Evolutionary conservation across 495 filamentous ascomycete species (phyloP), one percentile per base, ranked within the genome.

Genomic region (Talaromyces adpressus): DNA sequence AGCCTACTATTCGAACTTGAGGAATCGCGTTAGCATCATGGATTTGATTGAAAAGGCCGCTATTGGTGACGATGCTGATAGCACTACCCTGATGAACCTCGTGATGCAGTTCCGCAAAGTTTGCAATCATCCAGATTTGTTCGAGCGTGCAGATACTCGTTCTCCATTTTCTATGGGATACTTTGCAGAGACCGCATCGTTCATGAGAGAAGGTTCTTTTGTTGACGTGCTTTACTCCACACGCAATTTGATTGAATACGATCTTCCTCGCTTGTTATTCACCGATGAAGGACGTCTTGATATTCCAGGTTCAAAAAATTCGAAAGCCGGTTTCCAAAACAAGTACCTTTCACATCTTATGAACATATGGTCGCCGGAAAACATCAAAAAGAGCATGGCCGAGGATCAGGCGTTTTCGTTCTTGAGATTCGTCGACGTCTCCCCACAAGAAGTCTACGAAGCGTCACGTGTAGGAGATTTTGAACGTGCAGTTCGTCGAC

Each of bases 21-120:
- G 95, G 34, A 96, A 96, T 75, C 93, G 95, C 74, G 97, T 98
- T 70, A 97, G 91, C 75, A 92, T 99, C 69, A 94, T 98, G 86
- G 94, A 99, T 72, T 84, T 98, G 51, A 95, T 98, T 64, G 94
- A 99, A 75, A 98, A 97, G 82, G 93, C 93, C 11, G 91, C 93
- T 4, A 81, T 93, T 59, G 95, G 95, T 34, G 93, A 97, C 69
- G 94, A 99, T 45, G 87, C 91, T 66, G 95, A 97, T 69, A 93
- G 91, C 29, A 91, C 91, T 14, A 99, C 93, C 18, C 72, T 99
- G 70, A 98, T 98, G 94, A 98, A 98, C 72, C 81, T 98, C 65
- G 94, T 98, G 62, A 98, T 98, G 94, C 95, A 98, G 75, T 98
- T 98, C 84, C 87, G 94, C 62, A 98, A 98, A 79, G 95, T 98